phyloP scores from a whole-genome alignment of 148 eudicot genomes.

The Amaranthus cruentus region DNA sequence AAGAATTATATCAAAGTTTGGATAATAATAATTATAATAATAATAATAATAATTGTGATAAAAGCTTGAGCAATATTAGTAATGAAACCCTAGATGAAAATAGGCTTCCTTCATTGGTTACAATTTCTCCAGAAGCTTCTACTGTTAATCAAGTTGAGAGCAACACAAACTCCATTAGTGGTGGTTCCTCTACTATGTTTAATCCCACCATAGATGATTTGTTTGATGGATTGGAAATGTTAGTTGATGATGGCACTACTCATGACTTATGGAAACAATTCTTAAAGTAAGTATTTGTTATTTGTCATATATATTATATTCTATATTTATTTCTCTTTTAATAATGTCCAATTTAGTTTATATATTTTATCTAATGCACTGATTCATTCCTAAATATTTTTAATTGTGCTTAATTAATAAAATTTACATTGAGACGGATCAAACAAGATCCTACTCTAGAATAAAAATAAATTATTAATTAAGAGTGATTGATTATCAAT shows the following conservation, averaged over 20 bases:
- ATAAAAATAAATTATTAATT: too few relatives aligned
- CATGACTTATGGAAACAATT: slow-evolving; percentile 39
- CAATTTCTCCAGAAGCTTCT: slow-evolving; percentile 26
- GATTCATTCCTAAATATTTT: not conserved
- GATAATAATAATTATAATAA: slow-evolving; percentile 5
- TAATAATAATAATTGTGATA: not conserved
- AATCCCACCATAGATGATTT: slow-evolving; percentile 22
- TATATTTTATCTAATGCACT: not conserved
- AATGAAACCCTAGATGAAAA: slow-evolving; percentile 23
- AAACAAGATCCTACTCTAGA: too few relatives aligned
- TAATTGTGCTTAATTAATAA: not conserved
- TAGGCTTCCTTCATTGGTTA: slow-evolving; percentile 41
- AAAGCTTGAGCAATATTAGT: slow-evolving; percentile 15
- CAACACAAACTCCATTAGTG: slow-evolving; percentile 33
- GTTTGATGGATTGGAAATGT: slow-evolving; percentile 44
- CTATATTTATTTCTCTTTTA: not conserved
- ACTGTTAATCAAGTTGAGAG: slow-evolving; percentile 24
- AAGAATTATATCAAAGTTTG: slow-evolving; percentile 12
- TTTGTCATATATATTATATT: not conserved
- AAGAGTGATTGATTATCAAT: too few relatives aligned
- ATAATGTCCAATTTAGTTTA: too few relatives aligned
- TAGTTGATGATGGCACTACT: slow-evolving; percentile 36
- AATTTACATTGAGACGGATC: too few relatives aligned
- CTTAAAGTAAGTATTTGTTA: slow-evolving; percentile 23
- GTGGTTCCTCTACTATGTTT: slow-evolving; percentile 12